phyloP scores from a whole-genome alignment of 1,139 yeast species.

The Debaryomycetaceae sp. region DNA sequence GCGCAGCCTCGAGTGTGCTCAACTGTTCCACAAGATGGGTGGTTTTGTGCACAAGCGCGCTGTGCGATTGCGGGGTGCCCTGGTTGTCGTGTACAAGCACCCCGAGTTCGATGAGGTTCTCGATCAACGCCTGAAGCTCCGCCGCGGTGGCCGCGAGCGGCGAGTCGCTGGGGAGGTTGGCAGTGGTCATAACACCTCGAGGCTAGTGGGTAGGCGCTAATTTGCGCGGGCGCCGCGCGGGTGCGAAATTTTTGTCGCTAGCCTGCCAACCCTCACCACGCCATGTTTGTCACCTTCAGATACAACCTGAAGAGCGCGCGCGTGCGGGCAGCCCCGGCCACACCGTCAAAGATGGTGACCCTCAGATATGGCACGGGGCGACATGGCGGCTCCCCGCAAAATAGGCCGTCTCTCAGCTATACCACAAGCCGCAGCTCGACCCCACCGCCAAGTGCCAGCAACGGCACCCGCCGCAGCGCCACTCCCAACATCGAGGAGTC shows the following conservation, averaged over 20 bases:
- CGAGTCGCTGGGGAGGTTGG: conserved; percentile 29
- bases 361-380: conserved; percentile 6
- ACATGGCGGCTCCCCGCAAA: neutral
- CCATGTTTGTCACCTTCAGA: conserved; percentile 7
- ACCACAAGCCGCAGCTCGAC: conserved; percentile 1
- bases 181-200: conserved; percentile 38
- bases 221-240: too few relatives aligned
- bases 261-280: neutral
- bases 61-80: conserved; percentile 58
- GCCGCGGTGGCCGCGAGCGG: conserved; percentile 51
- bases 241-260: neutral
- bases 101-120: conserved; percentile 82
- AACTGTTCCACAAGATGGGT: conserved; percentile 39
- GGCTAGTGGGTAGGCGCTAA: too few relatives aligned
- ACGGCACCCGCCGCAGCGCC: conserved; percentile 1
- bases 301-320: conserved; percentile 7
- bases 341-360: conserved; percentile 7
- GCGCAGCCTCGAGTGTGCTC: conserved; percentile 30
- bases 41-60: conserved; percentile 39
- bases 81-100: conserved; percentile 91
- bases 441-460: too few relatives aligned
- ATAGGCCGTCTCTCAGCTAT: neutral
- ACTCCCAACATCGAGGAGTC: conserved; percentile 7
- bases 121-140: conserved; percentile 69
- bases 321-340: conserved; percentile 4